Evolutionary conservation across 2,329 filamentous ascomycete genomes (phyloP).

Genomic region (Dactylellina parvicollis): DNA sequence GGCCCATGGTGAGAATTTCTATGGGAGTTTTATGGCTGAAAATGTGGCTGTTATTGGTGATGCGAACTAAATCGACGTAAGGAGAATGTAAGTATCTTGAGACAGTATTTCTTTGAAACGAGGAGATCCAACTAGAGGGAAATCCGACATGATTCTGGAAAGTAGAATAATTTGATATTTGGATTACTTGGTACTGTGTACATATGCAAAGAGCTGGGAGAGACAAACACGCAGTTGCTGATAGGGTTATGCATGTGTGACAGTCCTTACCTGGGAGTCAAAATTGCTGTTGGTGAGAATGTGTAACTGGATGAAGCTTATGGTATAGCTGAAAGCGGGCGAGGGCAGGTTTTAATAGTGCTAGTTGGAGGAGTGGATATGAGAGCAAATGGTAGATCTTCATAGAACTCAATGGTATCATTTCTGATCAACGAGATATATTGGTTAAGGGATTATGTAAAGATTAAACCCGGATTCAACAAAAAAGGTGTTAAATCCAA

Average conservation of each 20-base stretch:
- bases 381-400: conserved; percentile 34
- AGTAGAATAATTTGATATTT: too few relatives aligned
- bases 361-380: conserved; percentile 28
- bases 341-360: neutral
- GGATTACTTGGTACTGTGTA: too few relatives aligned
- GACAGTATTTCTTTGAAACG: too few relatives aligned
- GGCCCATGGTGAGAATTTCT: conserved; percentile 1
- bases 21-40: neutral
- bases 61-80: too few relatives aligned
- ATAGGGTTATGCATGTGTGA: neutral
- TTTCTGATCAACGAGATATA: conserved; percentile 1
- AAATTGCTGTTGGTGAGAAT: neutral
- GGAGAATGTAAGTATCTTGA: too few relatives aligned
- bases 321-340: neutral
- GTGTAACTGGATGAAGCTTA: neutral
- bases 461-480: too few relatives aligned
- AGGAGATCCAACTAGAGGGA: too few relatives aligned
- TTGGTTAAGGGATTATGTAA: neutral
- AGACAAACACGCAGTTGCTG: too few relatives aligned
- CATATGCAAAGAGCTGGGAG: too few relatives aligned
- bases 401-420: neutral
- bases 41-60: neutral
- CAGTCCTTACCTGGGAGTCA: neutral
- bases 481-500: neutral
- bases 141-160: too few relatives aligned